Percentiles rank a stretch among this genome's conserved stretches.
These are phyloP conservation scores for Capniomyces stellatus DNA, from an alignment of 371 early-diverging fungal genomes.

Conservation along the genomic window DNA sequence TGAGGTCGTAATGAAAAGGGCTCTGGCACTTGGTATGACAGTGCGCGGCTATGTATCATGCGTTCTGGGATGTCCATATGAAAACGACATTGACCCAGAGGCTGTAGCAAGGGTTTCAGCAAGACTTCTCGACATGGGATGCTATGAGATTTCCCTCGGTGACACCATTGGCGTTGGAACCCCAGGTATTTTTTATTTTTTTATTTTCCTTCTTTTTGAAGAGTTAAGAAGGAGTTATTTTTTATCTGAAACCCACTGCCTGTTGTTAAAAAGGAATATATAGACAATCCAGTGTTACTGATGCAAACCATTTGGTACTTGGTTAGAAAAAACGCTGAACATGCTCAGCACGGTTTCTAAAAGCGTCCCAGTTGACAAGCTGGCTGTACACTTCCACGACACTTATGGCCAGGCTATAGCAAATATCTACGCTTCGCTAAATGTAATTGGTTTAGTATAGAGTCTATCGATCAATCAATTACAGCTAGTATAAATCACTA, in stretches of 20 bases:
- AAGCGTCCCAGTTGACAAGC: slow-evolving; percentile 48
- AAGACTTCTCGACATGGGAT: slow-evolving; percentile 69
- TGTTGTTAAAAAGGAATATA: not conserved
- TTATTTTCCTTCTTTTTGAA: no score
- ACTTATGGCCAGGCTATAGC: slow-evolving; percentile 95
- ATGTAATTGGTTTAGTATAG: slow-evolving; percentile 21
- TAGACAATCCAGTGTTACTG: not conserved
- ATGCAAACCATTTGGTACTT: slow-evolving; percentile 24
- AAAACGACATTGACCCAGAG: slow-evolving; percentile 51
- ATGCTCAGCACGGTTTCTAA: slow-evolving; percentile 55
- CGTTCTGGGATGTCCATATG: slow-evolving; percentile 90
- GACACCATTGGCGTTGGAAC: slow-evolving; percentile 94
- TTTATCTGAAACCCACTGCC: not conserved
- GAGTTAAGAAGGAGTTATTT: no score
- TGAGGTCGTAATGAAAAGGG: slow-evolving; percentile 41
- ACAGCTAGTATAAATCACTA: slow-evolving; percentile 6
- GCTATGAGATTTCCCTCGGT: slow-evolving; percentile 91
- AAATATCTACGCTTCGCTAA: slow-evolving; percentile 69
- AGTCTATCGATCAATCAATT: not conserved
- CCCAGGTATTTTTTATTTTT: slow-evolving; percentile 25
- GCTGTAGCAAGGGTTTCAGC: slow-evolving; percentile 59
- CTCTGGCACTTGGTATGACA: slow-evolving; percentile 43
- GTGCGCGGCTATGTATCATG: slow-evolving; percentile 84
- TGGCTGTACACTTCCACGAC: slow-evolving; percentile 94
- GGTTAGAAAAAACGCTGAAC: slow-evolving; percentile 25